These are phyloP conservation scores for Streptanthus diversifolius DNA, from an alignment of 345 rosid species.

Conservation along the genomic window DNA sequence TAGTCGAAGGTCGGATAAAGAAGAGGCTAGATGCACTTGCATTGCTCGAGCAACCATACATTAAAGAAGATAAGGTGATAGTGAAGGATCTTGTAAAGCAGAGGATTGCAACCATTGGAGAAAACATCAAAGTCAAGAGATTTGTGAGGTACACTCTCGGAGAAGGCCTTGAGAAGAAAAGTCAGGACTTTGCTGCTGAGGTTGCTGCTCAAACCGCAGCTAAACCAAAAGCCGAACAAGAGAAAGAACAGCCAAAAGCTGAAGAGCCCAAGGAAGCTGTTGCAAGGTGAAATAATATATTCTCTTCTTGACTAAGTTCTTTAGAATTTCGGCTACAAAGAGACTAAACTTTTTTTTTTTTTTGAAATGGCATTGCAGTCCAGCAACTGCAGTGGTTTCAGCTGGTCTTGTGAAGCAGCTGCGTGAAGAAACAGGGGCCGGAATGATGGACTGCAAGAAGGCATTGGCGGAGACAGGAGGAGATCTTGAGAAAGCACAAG, in stretches of 20 bases:
- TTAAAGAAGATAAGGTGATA: constrained; percentile 82
- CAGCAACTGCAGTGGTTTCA: constrained; percentile 51
- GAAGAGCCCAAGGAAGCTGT: constrained; percentile 54
- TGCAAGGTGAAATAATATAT: constrained; percentile 48
- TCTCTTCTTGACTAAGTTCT: background rate
- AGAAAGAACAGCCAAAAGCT: constrained; percentile 49
- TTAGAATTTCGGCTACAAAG: background rate
- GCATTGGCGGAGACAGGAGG: constrained; percentile 89
- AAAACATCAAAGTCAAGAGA: constrained; percentile 85
- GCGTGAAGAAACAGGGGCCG: constrained; percentile 95
- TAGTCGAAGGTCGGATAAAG: constrained; percentile 85
- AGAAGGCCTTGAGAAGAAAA: constrained; percentile 89
- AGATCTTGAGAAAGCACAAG: constrained; percentile 90
- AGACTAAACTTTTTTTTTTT: background rate
- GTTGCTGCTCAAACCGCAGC: constrained; percentile 92
- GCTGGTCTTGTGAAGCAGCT: constrained; percentile 89
- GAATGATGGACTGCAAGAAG: constrained; percentile 99
- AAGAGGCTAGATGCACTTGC: constrained; percentile 89
- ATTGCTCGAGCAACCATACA: constrained; percentile 89
- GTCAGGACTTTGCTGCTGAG: constrained; percentile 94
- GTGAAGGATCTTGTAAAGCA: constrained; percentile 89
- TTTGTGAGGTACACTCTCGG: constrained; percentile 86
- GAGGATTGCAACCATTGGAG: constrained; percentile 90
- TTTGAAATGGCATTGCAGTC: constrained; percentile 42
- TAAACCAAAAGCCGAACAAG: constrained; percentile 45